These are phyloP conservation scores for Neoboletus subvelutipes DNA, from an alignment of 768 basidiomycete species.

Conservation along the genomic window DNA sequence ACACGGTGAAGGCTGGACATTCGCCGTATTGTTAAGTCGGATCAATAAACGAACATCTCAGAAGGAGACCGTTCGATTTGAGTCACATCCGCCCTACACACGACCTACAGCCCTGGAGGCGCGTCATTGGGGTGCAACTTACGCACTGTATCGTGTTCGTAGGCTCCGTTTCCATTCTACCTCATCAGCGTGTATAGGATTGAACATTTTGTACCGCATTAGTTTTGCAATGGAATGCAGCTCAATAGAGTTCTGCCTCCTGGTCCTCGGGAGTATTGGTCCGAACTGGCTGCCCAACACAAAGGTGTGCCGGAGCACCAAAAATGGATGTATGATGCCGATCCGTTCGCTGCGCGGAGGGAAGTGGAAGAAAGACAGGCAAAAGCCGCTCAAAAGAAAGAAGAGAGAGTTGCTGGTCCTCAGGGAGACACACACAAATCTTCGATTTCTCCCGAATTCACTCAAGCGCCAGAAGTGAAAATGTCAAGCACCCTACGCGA, in stretches of 20 bases:
- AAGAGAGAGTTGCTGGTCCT: constrained; percentile 24
- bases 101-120: constrained; percentile 75
- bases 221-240: constrained; percentile 77
- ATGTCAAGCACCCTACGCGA: constrained; percentile 80
- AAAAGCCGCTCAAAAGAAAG: constrained; percentile 49
- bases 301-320: constrained; percentile 64
- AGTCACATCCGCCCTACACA: constrained; percentile 69
- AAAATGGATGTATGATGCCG: constrained; percentile 84
- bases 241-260: constrained; percentile 77
- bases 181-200: not conserved
- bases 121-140: constrained; percentile 88
- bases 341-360: constrained; percentile 78
- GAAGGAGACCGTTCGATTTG: constrained; percentile 66
- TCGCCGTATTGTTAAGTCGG: constrained; percentile 64
- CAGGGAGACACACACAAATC: constrained; percentile 18
- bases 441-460: constrained; percentile 38
- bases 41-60: constrained; percentile 71
- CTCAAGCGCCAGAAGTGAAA: constrained; percentile 68
- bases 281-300: constrained; percentile 67
- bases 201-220: constrained; percentile 24
- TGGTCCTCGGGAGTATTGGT: constrained; percentile 88
- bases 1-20: constrained; percentile 54
- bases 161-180: constrained; percentile 2
- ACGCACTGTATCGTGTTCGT: constrained; percentile 84
- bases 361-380: constrained; percentile 66